Evolutionary conservation across 2,329 filamentous ascomycete genomes (phyloP).

Genomic region (Alternaria sp.): DNA sequence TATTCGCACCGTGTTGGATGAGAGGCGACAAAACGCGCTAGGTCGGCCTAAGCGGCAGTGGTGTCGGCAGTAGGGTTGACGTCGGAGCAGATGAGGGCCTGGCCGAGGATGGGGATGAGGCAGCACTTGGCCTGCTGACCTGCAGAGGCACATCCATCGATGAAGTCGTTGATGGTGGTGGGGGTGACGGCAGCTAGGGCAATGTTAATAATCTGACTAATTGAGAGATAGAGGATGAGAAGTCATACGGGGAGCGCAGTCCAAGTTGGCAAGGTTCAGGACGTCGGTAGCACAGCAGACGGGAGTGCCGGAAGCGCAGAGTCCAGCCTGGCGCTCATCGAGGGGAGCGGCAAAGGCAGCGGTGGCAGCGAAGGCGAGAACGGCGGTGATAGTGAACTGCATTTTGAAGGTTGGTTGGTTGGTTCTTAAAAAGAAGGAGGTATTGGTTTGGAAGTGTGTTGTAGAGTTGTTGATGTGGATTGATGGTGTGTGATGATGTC

Average conservation of each 20-base stretch:
- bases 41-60: background rate
- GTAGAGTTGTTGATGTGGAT: conserved; percentile 24
- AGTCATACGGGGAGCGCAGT: conserved; percentile 65
- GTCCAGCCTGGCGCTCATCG: conserved; percentile 41
- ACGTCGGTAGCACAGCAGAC: conserved; percentile 71
- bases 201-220: conserved; percentile 20
- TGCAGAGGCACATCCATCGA: conserved; percentile 57
- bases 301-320: conserved; percentile 51
- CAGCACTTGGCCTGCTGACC: conserved; percentile 69
- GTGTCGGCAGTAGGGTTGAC: conserved; percentile 29
- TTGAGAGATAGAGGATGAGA: background rate
- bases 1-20: background rate
- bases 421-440: conserved; percentile 13
- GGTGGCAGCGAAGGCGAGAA: conserved; percentile 42
- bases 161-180: conserved; percentile 55
- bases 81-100: conserved; percentile 51
- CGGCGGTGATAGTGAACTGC: conserved; percentile 48
- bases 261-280: conserved; percentile 64
- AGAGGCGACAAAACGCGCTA: background rate
- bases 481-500: conserved; percentile 39
- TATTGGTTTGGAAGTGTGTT: conserved; percentile 9
- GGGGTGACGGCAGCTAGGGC: conserved; percentile 50
- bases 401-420: conserved; percentile 36
- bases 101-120: conserved; percentile 60
- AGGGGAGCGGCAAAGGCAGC: conserved; percentile 45